Conservation (phyloP, 805 yeast genomes). For the Candida tammaniensis region DNA sequence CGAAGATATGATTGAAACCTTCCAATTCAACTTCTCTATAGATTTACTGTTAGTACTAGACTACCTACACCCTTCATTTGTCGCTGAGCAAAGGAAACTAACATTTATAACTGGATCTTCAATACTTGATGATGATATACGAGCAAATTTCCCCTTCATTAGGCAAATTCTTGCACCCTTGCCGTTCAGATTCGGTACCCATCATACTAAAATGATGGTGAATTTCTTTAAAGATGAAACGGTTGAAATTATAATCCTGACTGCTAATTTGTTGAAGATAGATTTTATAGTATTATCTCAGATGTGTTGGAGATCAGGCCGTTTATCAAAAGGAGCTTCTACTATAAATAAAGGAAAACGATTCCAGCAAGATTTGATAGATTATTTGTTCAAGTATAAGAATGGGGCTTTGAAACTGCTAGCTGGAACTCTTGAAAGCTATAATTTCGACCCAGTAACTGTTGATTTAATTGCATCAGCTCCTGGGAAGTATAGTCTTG, state of each 20-base stretch:
- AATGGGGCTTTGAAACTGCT: slow-evolving; percentile 24
- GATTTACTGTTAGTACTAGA: slow-evolving; percentile 39
- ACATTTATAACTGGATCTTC: slow-evolving; percentile 31
- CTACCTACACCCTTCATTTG: slow-evolving; percentile 25
- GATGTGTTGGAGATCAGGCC: slow-evolving; percentile 63
- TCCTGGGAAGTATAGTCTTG: slow-evolving; percentile 40
- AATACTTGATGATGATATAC: slow-evolving; percentile 12
- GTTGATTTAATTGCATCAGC: slow-evolving; percentile 57
- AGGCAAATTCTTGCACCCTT: slow-evolving; percentile 30
- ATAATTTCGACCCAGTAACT: slow-evolving; percentile 45
- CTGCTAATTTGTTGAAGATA: slow-evolving; percentile 53
- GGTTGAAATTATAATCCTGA: slow-evolving; percentile 53
- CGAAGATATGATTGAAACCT: slow-evolving; percentile 30
- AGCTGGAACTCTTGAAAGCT: slow-evolving; percentile 24
- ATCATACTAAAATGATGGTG: slow-evolving; percentile 68
- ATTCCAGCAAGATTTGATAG: slow-evolving; percentile 46
- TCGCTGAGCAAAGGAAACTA: slow-evolving; percentile 15
- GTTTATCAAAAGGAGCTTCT: slow-evolving; percentile 15
- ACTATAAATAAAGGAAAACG: slow-evolving; percentile 10
- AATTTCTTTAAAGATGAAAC: slow-evolving; percentile 48
- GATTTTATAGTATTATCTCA: slow-evolving; percentile 63
- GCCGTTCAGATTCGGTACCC: slow-evolving; percentile 40
- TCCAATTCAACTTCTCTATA: slow-evolving; percentile 49
- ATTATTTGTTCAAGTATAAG: slow-evolving; percentile 46
- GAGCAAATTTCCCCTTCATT: slow-evolving; percentile 18